Evolutionary conservation across 2,329 filamentous ascomycete species (phyloP).

Genomic region (Sarocladiaceae sp.): DNA sequence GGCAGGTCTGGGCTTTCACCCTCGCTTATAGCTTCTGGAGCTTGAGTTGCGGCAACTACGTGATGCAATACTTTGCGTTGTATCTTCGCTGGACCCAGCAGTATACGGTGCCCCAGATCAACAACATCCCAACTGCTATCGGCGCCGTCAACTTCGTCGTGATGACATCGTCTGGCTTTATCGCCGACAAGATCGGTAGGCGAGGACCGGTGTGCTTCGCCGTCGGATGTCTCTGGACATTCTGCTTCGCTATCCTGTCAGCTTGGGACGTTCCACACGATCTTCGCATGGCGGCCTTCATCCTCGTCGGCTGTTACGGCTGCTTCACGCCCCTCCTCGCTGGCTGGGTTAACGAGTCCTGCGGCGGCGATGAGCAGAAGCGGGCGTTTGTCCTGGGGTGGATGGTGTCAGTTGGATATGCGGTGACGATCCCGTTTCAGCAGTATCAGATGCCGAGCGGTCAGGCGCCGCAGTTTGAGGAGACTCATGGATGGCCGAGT

Average conservation of each 20-base stretch:
- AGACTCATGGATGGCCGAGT: conserved; percentile 30
- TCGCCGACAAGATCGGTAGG: conserved; percentile 28
- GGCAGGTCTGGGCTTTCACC: conserved; percentile 38
- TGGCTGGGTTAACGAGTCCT: conserved; percentile 33
- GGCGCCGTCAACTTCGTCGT: conserved; percentile 36
- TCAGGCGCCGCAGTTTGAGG: conserved; percentile 26
- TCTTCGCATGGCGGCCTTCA: conserved; percentile 32
- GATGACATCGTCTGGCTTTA: conserved; percentile 29
- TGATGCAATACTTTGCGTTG: conserved; percentile 34
- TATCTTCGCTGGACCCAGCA: conserved; percentile 30
- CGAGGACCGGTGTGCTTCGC: conserved; percentile 30
- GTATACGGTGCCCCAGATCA: conserved; percentile 33
- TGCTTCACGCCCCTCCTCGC: conserved; percentile 35
- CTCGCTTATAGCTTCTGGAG: conserved; percentile 32
- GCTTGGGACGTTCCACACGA: conserved; percentile 30
- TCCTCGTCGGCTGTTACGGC: conserved; percentile 32
- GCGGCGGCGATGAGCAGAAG: conserved; percentile 36
- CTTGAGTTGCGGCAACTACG: conserved; percentile 30
- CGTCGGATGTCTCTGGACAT: conserved; percentile 27
- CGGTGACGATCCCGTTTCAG: conserved; percentile 32
- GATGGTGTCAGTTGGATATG: conserved; percentile 30
- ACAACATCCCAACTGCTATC: conserved; percentile 38
- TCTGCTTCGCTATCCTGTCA: conserved; percentile 29
- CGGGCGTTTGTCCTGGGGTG: conserved; percentile 33
- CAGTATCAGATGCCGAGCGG: conserved; percentile 30